Base-by-base conservation (phyloP, 768 basidiomycete genomes). In the Leccinum rimulosum region DNA sequence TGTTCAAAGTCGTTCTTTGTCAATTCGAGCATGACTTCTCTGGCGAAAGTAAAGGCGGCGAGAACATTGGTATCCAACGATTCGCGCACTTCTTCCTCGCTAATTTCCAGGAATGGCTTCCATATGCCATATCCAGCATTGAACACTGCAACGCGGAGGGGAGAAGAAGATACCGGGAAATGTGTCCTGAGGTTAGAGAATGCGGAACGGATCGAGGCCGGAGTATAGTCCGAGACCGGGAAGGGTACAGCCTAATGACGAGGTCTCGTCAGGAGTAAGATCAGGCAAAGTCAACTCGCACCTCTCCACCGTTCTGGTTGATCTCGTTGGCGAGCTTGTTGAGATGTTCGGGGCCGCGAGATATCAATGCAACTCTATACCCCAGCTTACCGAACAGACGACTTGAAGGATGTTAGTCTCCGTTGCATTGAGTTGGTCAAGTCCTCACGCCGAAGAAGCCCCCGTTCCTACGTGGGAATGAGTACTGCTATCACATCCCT, bases 41-140 rank as follows among this genome's bases (percentile, higher is more conserved):
- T 80, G 9, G 88, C 76, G 64, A 90, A 91, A 0, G 85, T 75
- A 59, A 87, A 88, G 0, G 84, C 83, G 4, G 80, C 82, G 43
- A 82, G 76, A 49, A 87, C 74, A 54, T 83, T 86, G 22, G 75
- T 73, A 54, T 87, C 77, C 11, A 84, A 67, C 22, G 77, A 75
- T 25, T 77, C 69, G 55, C 80, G 77, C 19, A 88, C 66, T 36
- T 89, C 86, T 52, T 82, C 76, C 2, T 83, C 80, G 0, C 82
- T 85, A 25, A 88, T 66, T 12, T 87, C 79, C 28, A 91, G 73
- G 78, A 90, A 91, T 2, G 80, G 79, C 71, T 87, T 88, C 80
- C 83, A 88, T 12, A 84, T 70, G 3, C 79, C 80, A 35, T 79
- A 68, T 0, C 76, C 86, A 2, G 77, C 81, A 65, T 91, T 91